These are phyloP conservation scores for Colletotrichum abscissum DNA, from an alignment of 2,329 filamentous ascomycete species.

Conservation along the genomic window DNA sequence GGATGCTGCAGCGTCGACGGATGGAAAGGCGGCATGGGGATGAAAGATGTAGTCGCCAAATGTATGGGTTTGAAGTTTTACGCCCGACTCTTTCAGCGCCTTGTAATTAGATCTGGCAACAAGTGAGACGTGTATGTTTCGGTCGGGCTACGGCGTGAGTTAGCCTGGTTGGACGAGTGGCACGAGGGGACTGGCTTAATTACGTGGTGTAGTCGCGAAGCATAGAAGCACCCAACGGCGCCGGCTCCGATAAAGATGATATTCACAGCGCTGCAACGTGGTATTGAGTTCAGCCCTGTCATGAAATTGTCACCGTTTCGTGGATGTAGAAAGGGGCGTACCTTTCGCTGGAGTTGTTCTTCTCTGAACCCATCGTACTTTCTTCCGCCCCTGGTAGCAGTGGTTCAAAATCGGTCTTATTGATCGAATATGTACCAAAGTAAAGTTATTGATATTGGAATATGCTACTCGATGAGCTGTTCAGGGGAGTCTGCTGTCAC, in stretches of 20 bases:
- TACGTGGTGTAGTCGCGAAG: slow-evolving; percentile 73
- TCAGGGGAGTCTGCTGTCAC: background rate
- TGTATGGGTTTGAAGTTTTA: slow-evolving; percentile 71
- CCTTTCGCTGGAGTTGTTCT: slow-evolving; percentile 4
- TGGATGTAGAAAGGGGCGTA: background rate
- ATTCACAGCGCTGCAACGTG: slow-evolving; percentile 55
- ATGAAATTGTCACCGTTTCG: background rate
- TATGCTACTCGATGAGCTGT: background rate
- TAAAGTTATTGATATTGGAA: background rate
- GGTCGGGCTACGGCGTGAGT: slow-evolving; percentile 51
- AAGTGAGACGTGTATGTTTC: slow-evolving; percentile 71
- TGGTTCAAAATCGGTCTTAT: background rate
- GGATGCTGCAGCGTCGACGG: slow-evolving; percentile 63
- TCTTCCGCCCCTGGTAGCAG: background rate
- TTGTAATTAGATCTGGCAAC: slow-evolving; percentile 81
- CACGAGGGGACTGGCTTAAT: slow-evolving; percentile 25
- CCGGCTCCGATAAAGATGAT: slow-evolving; percentile 77
- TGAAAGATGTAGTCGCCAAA: slow-evolving; percentile 76
- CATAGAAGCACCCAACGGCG: slow-evolving; percentile 79
- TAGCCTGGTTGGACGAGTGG: slow-evolving; percentile 19
- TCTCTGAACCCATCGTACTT: background rate
- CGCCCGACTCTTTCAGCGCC: slow-evolving; percentile 70
- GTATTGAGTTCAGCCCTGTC: background rate
- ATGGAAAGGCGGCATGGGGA: slow-evolving; percentile 72
- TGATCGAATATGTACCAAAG: background rate